phyloP scores from a whole-genome alignment of 305 asterid species.

The Plantago rigida region DNA sequence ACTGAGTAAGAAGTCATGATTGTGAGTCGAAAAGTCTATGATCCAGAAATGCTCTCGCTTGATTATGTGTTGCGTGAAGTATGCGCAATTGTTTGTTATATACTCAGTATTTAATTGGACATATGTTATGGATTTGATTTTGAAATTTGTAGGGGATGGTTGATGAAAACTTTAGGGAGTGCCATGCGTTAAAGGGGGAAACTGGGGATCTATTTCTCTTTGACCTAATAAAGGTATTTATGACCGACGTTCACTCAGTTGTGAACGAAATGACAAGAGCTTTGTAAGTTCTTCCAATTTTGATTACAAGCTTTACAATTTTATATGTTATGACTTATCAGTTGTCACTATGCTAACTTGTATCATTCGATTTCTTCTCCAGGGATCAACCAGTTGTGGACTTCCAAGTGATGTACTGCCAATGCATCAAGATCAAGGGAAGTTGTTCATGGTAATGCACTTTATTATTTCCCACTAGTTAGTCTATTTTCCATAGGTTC shows the following conservation, averaged over 20 bases:
- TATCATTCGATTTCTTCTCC: slow-evolving; percentile 6
- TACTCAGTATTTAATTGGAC: no score
- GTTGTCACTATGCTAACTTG: not conserved
- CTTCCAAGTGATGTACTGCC: slow-evolving; percentile 27
- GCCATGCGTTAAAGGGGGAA: slow-evolving; percentile 36
- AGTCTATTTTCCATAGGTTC: not conserved
- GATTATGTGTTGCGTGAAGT: no score
- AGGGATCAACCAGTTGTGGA: slow-evolving; percentile 36
- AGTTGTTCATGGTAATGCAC: slow-evolving; percentile 43
- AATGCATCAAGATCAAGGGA: slow-evolving; percentile 48
- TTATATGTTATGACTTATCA: not conserved
- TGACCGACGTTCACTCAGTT: slow-evolving; percentile 22
- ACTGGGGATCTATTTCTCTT: slow-evolving; percentile 34
- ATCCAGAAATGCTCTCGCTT: no score
- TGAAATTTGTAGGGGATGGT: slow-evolving; percentile 32
- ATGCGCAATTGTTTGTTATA: no score
- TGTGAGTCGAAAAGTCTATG: no score
- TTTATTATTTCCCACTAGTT: not conserved
- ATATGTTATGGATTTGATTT: not conserved
- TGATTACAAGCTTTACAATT: not conserved
- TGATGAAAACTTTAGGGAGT: slow-evolving; percentile 29
- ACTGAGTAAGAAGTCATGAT: no score
- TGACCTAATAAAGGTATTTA: slow-evolving; percentile 33
- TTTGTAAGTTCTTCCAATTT: slow-evolving; percentile 30
- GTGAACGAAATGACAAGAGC: slow-evolving; percentile 24